Evolutionary conservation across 768 basidiomycete species (phyloP), one percentile per base, ranked within the genome.

Genomic region (Holtermanniella nyarrowii): DNA sequence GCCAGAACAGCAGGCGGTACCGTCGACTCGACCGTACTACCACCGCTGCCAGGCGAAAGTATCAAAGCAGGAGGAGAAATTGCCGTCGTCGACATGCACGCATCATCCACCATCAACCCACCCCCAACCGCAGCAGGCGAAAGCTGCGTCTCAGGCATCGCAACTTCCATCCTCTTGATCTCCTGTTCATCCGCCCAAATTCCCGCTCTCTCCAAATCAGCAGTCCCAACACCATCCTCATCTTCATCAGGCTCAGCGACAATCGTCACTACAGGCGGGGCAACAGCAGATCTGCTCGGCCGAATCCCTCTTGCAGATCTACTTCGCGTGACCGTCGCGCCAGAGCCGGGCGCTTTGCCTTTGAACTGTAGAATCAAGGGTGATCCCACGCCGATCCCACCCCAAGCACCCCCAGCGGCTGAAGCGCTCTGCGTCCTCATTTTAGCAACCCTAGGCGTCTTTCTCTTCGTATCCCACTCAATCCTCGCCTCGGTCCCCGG

Each of bases 181-280:
- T 63, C 61, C 24, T 44, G 49, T 10, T 53, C 60, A 37, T 66
- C 61, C 11, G 65, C 65, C 43, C 63, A 62, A 0, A 52, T 53
- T 46, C 50, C 27, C 7, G 65, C 65, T 5, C 25, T 37, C 41
- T 66, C 65, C 10, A 66, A 26, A 31, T 66, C 65, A 11, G 48
- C 65, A 2, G 61, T 58, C 2, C 65, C 65, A 37, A 66, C 58
- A 7, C 59, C 60, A 24, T 62, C 61, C n/a, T 44, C 48, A 42
- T 56, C 58, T 3, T 52, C 50, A 25, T 39, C 49, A 1, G 45
- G 39, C 14, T 16, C 46, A 16, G 39, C 48, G 4, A 21, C 46
- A 5, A 58, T 4, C 27, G 26, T 24, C 13, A 48, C 37, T 14
- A 20, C 24, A 13, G 46, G 46, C 24, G 46, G 18, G 14, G 46